These are phyloP conservation scores for Apophysomyces elegans DNA, from an alignment of 371 early-diverging fungal genomes.

Conservation along the genomic window DNA sequence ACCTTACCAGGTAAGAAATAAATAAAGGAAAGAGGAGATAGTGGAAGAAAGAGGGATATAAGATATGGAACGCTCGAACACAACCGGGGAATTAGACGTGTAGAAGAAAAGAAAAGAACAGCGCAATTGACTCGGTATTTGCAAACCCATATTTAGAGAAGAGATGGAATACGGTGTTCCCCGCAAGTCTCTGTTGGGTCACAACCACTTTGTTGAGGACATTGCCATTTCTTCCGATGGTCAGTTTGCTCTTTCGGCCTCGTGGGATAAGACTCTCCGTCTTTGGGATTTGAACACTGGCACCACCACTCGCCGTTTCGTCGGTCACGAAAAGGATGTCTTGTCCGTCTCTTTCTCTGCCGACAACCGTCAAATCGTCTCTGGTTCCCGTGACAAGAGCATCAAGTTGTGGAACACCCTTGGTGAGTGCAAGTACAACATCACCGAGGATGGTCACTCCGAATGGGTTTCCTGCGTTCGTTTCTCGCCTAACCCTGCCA, in stretches of 20 bases:
- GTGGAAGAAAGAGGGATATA: no score
- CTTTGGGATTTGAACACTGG: slow-evolving; percentile 95
- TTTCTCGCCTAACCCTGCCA: slow-evolving; percentile 95
- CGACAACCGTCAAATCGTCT: slow-evolving; percentile 97
- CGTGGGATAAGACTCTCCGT: slow-evolving; percentile 97
- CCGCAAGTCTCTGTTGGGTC: slow-evolving; percentile 84
- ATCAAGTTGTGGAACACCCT: slow-evolving; percentile 99
- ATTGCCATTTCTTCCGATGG: slow-evolving; percentile 95
- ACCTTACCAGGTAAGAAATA: slow-evolving; percentile 64
- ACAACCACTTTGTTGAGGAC: slow-evolving; percentile 97
- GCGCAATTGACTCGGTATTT: background rate
- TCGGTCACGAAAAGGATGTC: slow-evolving; percentile 95
- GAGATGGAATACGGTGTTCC: slow-evolving; percentile 88
- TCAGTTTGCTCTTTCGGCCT: slow-evolving; percentile 93
- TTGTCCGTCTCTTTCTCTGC: slow-evolving; percentile 96
- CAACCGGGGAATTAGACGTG: no score
- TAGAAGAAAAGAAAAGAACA: no score
- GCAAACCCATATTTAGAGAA: slow-evolving; percentile 54
- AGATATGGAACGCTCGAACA: no score
- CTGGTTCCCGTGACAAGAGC: slow-evolving; percentile 94
- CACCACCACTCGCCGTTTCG: slow-evolving; percentile 87
- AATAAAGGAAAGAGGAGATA: background rate
- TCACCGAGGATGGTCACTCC: slow-evolving; percentile 88
- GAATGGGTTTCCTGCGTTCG: slow-evolving; percentile 98
- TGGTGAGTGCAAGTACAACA: slow-evolving; percentile 97